phyloP scores from a whole-genome alignment of 2,329 filamentous ascomycete genomes.

The Pyrenochaeta sp. region DNA sequence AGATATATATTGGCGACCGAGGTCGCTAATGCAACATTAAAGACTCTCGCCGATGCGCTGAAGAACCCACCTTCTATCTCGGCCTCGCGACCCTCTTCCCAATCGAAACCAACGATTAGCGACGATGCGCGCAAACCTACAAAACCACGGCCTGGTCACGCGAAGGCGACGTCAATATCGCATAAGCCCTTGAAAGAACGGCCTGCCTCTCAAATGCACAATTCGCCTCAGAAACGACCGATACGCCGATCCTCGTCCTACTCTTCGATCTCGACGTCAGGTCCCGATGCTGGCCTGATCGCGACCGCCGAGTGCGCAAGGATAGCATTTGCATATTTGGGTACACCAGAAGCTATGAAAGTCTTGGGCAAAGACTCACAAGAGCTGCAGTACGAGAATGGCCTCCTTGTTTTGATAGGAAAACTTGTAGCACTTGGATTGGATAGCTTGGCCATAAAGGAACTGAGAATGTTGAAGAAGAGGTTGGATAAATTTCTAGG shows the following conservation, averaged over 20 bases:
- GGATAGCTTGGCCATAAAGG: constrained; percentile 73
- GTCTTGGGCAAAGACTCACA: constrained; percentile 64
- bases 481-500: constrained; percentile 60
- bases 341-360: constrained; percentile 62
- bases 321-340: constrained; percentile 71
- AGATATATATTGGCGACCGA: constrained; percentile 75
- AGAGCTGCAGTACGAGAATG: constrained; percentile 74
- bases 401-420: constrained; percentile 73
- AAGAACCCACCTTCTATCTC: constrained; percentile 55
- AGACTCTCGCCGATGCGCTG: constrained; percentile 71
- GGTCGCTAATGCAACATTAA: constrained; percentile 74
- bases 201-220: constrained; percentile 67
- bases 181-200: constrained; percentile 70
- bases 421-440: constrained; percentile 72
- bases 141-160: constrained; percentile 24
- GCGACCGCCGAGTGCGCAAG: constrained; percentile 74
- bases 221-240: constrained; percentile 56
- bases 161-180: constrained; percentile 49
- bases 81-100: constrained; percentile 21
- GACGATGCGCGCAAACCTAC: constrained; percentile 33
- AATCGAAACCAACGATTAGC: constrained; percentile 34
- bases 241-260: constrained; percentile 51
- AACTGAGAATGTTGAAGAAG: constrained; percentile 71
- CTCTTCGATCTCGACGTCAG: constrained; percentile 34
- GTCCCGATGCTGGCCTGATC: constrained; percentile 51